Evolutionary conservation across 495 filamentous ascomycete genomes (phyloP), one percentile per base, ranked within the genome.

Genomic region (Friedmanniomyces simplex): DNA sequence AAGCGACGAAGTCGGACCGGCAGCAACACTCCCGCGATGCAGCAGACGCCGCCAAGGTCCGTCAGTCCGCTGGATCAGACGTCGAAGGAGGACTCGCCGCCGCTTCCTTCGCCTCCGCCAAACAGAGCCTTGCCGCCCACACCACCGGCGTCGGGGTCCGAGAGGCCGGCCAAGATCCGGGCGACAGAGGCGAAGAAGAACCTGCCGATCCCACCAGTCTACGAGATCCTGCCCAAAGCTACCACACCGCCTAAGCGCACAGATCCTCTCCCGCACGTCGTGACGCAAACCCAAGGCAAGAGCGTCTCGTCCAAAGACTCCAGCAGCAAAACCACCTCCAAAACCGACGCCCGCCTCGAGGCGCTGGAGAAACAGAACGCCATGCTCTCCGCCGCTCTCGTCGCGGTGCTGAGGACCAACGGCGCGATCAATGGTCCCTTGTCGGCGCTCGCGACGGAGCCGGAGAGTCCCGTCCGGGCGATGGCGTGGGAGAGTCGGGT

Each of bases 301-400:
- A 54, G 42, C 26, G 24, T 13, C 41, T 30, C 18, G 8, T 11
- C 50, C 34, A 55, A 37, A 12, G 53, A 58, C 36, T 41, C 54
- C 14, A 10, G 24, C 21, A 37, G n/a, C 30, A 24, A 22, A 5
- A 24, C 36, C 2, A 14, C 25, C 28, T 3, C 28, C 28, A 32
- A 32, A 32, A 32, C 28, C 28, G 63, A 69, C 32, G 54, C 66
- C 10, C 64, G 63, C 2, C 43, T 70, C 18, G 64, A 65, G 20
- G 59, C 64, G 18, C 42, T 70, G 39, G 64, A 68, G 39, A 55
- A 62, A 36, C 58, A 68, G 51, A 70, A 70, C 52, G 50, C 50
- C 12, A 30, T 70, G 10, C 63, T 70, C 12, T 59, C 62, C 18
- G 66, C 66, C 12, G 67, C 67, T 0, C 48, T 70, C 21, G 60